These are phyloP conservation scores for Eudorina sp. DNA, from an alignment of 139 green algal genomes.

Conservation along the genomic window DNA sequence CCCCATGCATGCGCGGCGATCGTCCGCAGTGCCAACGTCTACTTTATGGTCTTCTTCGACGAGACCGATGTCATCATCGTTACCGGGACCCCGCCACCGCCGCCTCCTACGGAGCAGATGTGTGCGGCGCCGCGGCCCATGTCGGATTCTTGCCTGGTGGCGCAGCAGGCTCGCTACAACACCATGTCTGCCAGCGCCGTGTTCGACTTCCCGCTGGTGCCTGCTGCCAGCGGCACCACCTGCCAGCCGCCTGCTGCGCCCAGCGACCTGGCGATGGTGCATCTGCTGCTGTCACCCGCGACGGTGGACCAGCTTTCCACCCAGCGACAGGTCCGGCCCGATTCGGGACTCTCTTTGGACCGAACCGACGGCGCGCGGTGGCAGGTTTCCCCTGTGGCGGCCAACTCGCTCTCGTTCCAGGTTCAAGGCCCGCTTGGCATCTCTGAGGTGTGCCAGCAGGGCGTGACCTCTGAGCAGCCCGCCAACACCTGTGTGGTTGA, in stretches of 20 bases:
- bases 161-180: slow-evolving; percentile 34
- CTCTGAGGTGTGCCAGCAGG: slow-evolving; percentile 44
- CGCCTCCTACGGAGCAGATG: not conserved
- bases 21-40: slow-evolving; percentile 19
- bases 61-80: slow-evolving; percentile 36
- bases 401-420: slow-evolving; percentile 6
- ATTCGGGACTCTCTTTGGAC: not conserved
- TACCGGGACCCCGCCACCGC: not conserved
- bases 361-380: slow-evolving; percentile 31
- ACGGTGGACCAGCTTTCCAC: slow-evolving; percentile 37
- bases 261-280: not conserved
- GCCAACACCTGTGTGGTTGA: slow-evolving; percentile 35
- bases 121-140: slow-evolving; percentile 23
- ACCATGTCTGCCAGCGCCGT: not conserved
- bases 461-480: slow-evolving; percentile 31
- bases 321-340: not conserved
- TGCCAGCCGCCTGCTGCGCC: not conserved
- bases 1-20: slow-evolving; percentile 47
- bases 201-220: slow-evolving; percentile 6
- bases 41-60: slow-evolving; percentile 51
- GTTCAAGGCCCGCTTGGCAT: slow-evolving; percentile 20
- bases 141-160: slow-evolving; percentile 30
- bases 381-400: not conserved
- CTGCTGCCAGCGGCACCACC: not conserved
- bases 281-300: not conserved